phyloP scores from a whole-genome alignment of 345 rosid species.

The Viola odorata region DNA sequence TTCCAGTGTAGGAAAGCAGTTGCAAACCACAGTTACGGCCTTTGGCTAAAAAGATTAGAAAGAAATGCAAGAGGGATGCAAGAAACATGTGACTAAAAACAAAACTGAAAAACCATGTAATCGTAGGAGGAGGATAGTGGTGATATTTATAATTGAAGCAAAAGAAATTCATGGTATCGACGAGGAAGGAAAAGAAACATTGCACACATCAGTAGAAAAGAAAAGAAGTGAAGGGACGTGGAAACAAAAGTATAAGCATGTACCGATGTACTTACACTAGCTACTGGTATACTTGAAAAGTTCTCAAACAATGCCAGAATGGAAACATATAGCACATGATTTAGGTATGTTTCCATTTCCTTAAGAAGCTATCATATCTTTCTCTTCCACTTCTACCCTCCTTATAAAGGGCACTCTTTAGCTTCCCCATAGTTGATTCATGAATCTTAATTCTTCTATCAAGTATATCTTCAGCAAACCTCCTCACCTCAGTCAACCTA shows the following conservation, averaged over 20 bases:
- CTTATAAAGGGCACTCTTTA: conserved; percentile 36
- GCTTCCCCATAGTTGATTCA: conserved; percentile 43
- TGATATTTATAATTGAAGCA: no score
- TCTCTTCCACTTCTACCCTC: conserved; percentile 39
- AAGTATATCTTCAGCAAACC: conserved; percentile 42
- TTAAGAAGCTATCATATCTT: conserved; percentile 36
- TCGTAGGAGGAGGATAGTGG: no score
- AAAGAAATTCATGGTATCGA: no score
- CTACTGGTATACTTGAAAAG: background rate
- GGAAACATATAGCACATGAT: conserved; percentile 11
- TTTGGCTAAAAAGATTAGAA: no score
- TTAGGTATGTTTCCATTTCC: conserved; percentile 35
- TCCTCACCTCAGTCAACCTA: conserved; percentile 40
- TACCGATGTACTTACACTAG: background rate
- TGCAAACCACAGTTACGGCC: no score
- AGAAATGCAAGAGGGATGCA: no score
- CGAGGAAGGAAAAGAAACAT: conserved; percentile 34
- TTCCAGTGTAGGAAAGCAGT: no score
- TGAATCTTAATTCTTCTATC: conserved; percentile 33
- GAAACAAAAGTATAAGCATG: background rate
- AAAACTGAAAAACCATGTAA: no score
- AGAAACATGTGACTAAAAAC: no score
- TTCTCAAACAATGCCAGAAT: background rate
- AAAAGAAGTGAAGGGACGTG: background rate
- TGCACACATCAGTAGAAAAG: background rate